Conservation (phyloP, 23 red algal species). For the Chondrus crispus region DNA sequence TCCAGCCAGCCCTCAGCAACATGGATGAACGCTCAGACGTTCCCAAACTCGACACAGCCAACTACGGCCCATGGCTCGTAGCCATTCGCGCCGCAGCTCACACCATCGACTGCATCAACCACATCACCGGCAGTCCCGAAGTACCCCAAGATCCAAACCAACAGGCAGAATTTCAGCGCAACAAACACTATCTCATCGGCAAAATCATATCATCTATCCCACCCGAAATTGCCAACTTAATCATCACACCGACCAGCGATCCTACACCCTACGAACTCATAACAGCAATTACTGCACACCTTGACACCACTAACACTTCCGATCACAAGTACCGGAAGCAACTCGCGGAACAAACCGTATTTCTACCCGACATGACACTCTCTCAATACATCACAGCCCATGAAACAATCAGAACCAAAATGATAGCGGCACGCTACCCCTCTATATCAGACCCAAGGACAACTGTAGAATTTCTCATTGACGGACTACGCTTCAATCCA, state of each 20-base stretch:
- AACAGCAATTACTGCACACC: neutral
- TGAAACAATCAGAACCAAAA: neutral
- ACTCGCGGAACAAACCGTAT: neutral
- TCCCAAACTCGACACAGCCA: neutral
- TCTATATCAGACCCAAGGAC: neutral
- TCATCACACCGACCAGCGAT: neutral
- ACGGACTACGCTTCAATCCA: neutral
- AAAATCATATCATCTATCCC: neutral
- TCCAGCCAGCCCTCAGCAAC: neutral
- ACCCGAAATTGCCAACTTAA: neutral
- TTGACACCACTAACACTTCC: neutral
- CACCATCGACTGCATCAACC: neutral
- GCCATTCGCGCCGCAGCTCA: neutral
- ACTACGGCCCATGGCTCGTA: neutral
- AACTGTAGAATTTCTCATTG: conserved; percentile 3
- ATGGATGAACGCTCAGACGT: neutral
- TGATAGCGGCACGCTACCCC: neutral
- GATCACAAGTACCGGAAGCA: neutral
- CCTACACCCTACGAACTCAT: neutral
- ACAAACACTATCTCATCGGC: too few relatives aligned
- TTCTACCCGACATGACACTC: neutral
- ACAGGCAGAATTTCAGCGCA: too few relatives aligned
- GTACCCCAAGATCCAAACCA: too few relatives aligned
- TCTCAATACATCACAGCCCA: neutral
- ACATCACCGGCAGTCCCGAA: too few relatives aligned